These are phyloP conservation scores for Penicillium egyptiacum DNA, from an alignment of 495 filamentous ascomycete species.

Conservation along the genomic window DNA sequence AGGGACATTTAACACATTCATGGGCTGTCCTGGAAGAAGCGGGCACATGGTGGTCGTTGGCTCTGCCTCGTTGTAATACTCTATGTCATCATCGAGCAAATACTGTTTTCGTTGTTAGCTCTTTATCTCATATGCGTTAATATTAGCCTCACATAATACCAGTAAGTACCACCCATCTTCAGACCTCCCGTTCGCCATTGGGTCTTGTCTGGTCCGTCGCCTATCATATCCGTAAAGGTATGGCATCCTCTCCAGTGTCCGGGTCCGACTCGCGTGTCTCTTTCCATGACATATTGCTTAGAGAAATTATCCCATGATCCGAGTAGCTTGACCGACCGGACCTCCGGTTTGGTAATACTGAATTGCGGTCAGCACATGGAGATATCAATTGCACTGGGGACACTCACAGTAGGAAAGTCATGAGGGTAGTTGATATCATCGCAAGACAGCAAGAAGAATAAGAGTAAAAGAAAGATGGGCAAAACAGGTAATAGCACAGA, in stretches of 20 bases:
- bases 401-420: slow-evolving; percentile 73
- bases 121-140: not conserved
- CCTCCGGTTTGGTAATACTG: slow-evolving; percentile 57
- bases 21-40: slow-evolving; percentile 77
- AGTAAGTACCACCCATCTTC: slow-evolving; percentile 91
- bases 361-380: slow-evolving; percentile 6
- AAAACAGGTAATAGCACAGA: slow-evolving; percentile 8
- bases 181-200: slow-evolving; percentile 71
- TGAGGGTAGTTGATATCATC: slow-evolving; percentile 75
- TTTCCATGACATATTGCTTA: slow-evolving; percentile 72
- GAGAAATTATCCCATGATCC: slow-evolving; percentile 95
- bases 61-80: slow-evolving; percentile 67
- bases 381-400: not conserved
- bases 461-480: slow-evolving; percentile 13
- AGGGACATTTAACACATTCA: slow-evolving; percentile 81
- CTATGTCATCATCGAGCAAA: slow-evolving; percentile 69
- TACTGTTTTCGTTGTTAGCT: slow-evolving; percentile 55
- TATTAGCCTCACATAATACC: slow-evolving; percentile 75
- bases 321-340: slow-evolving; percentile 72
- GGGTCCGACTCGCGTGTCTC: slow-evolving; percentile 65
- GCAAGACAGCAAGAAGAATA: slow-evolving; percentile 16
- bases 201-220: slow-evolving; percentile 66
- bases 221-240: slow-evolving; percentile 78
- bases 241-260: slow-evolving; percentile 84
- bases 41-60: slow-evolving; percentile 79